Evolutionary conservation across 495 filamentous ascomycete genomes (phyloP).

Genomic region (Aspergillus kassunensis): DNA sequence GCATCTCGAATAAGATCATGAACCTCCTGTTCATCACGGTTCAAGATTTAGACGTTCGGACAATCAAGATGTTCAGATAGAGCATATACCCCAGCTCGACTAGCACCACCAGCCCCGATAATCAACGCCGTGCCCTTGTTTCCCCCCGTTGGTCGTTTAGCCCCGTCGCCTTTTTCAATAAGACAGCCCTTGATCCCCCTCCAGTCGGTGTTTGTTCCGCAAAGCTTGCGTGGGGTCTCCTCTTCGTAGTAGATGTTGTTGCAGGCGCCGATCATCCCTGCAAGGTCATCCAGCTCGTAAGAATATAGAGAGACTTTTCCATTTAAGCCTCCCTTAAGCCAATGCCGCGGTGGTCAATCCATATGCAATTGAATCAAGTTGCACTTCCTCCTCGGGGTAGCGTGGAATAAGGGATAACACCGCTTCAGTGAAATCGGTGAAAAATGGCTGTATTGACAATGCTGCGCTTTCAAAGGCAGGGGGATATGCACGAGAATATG

Average conservation of each 20-base stretch:
- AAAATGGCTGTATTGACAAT: slow-evolving; percentile 12
- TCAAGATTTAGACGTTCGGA: slow-evolving; percentile 58
- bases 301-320: too few relatives aligned
- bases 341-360: slow-evolving; percentile 56
- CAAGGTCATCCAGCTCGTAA: slow-evolving; percentile 51
- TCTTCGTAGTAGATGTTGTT: too few relatives aligned
- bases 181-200: slow-evolving; percentile 59
- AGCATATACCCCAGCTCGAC: slow-evolving; percentile 59
- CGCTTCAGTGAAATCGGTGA: slow-evolving; percentile 19
- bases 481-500: slow-evolving; percentile 26
- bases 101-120: slow-evolving; percentile 60
- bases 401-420: slow-evolving; percentile 18
- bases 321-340: slow-evolving; percentile 5
- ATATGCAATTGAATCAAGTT: slow-evolving; percentile 21
- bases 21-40: slow-evolving; percentile 57
- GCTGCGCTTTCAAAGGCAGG: slow-evolving; percentile 23
- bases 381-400: slow-evolving; percentile 15
- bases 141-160: slow-evolving; percentile 28
- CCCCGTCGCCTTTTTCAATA: slow-evolving; percentile 28
- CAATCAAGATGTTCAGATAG: slow-evolving; percentile 53
- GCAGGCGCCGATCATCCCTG: slow-evolving; percentile 45
- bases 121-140: slow-evolving; percentile 35
- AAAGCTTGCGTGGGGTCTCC: slow-evolving; percentile 34
- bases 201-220: slow-evolving; percentile 70
- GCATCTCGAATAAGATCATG: slow-evolving; percentile 48